Conservation (phyloP, 169 alveolate genomes). For the Cryptosporidium sp. region DNA sequence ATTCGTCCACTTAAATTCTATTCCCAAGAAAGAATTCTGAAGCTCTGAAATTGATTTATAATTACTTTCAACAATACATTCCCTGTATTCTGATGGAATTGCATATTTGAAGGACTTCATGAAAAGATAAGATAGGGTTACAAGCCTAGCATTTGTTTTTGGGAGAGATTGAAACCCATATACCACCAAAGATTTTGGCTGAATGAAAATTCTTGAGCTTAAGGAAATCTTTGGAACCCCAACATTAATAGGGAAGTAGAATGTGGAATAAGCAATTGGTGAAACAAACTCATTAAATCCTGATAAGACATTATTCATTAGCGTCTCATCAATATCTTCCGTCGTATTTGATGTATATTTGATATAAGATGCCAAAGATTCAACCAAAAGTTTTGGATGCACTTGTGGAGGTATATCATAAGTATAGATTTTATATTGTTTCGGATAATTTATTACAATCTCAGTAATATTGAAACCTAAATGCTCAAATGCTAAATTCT, state of each 20-base stretch:
- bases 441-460: conserved; percentile 21
- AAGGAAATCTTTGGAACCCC: conserved; percentile 19
- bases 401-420: conserved; percentile 45
- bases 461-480: conserved; percentile 40
- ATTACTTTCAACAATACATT: background rate
- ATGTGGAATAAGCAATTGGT: conserved; percentile 49
- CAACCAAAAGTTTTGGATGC: conserved; percentile 27
- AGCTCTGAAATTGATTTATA: conserved; percentile 29
- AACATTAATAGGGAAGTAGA: conserved; percentile 35
- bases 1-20: conserved; percentile 8
- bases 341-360: conserved; percentile 40
- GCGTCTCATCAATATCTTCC: conserved; percentile 35
- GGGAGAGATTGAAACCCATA: conserved; percentile 55
- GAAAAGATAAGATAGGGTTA: conserved; percentile 44
- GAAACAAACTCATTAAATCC: conserved; percentile 34
- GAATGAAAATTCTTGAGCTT: conserved; percentile 11
- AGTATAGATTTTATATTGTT: conserved; percentile 32
- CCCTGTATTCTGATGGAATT: conserved; percentile 9
- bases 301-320: conserved; percentile 33
- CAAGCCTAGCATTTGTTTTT: conserved; percentile 21
- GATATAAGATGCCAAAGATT: conserved; percentile 43
- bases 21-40: conserved; percentile 8
- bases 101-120: conserved; percentile 22
- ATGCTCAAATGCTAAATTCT: background rate
- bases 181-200: conserved; percentile 29